These are phyloP conservation scores for Cladochytrium replicatum DNA, from an alignment of 192 early-diverging fungal species.

Conservation along the genomic window DNA sequence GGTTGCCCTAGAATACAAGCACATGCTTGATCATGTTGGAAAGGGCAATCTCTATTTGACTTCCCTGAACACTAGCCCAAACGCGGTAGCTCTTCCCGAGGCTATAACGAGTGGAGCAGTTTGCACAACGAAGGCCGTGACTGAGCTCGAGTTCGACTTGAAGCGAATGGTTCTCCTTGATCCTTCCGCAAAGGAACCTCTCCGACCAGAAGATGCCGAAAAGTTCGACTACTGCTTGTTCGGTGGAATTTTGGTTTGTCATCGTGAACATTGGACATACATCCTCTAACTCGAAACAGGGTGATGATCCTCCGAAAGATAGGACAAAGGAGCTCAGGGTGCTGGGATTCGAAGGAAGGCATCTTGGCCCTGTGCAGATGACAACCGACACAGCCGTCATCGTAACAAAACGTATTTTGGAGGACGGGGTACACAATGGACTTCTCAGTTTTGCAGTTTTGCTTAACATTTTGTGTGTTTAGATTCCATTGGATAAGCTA, in stretches of 20 bases:
- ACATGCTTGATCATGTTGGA: conserved; percentile 58
- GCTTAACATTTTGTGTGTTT: conserved; percentile 11
- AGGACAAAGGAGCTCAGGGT: conserved; percentile 47
- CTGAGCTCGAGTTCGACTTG: conserved; percentile 32
- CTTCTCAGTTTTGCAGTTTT: too few relatives aligned
- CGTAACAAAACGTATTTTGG: conserved; percentile 57
- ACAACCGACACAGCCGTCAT: conserved; percentile 76
- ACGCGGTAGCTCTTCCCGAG: conserved; percentile 27
- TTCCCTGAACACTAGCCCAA: conserved; percentile 41
- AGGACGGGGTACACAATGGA: too few relatives aligned
- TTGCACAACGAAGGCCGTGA: conserved; percentile 20
- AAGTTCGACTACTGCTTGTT: conserved; percentile 66
- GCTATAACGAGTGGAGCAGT: conserved; percentile 31
- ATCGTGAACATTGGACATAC: too few relatives aligned
- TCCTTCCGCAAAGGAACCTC: conserved; percentile 41
- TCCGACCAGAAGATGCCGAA: conserved; percentile 57
- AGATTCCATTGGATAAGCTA: conserved; percentile 51
- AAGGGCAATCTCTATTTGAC: conserved; percentile 51
- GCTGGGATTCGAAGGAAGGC: conserved; percentile 58
- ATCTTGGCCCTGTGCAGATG: conserved; percentile 71
- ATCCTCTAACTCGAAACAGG: conserved; percentile 14
- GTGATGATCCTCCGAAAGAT: conserved; percentile 43
- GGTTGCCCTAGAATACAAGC: conserved; percentile 70
- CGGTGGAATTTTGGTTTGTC: conserved; percentile 66
- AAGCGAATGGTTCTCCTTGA: conserved; percentile 61